Base-by-base conservation (phyloP, 2,329 filamentous ascomycete species). In the Arachnomyces sp. region DNA sequence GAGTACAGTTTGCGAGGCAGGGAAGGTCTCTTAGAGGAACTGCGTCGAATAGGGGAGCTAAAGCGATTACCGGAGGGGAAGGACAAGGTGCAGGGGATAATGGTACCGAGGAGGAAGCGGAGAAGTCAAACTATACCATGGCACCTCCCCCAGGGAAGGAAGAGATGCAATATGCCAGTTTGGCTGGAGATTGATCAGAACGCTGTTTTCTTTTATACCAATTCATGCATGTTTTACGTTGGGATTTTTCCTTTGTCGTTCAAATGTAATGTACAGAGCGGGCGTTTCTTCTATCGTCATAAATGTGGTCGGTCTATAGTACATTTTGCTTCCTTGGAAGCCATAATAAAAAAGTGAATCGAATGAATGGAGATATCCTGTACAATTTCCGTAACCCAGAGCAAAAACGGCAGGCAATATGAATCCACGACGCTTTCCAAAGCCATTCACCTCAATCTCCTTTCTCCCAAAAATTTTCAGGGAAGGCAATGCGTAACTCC, bases 151-250 rank as follows among this genome's bases (percentile, higher is more conserved):
- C 89, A 0, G 88, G 89, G 11, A 74, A 76, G 9, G 80, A 77
- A 7, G 84, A 92, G 47, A 77, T 86, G 3, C 78, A 86, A 44
- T 95, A 95, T 63, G 85, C 87, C 38, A 93, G 87, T 66, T 66
- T 95, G 60, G 75, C 84, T 36, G 89, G 89, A 3, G 84, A 92
- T 55, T 92, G 68, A 77, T 30, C 11, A 38, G 36, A 15, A n/a
- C n/a, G n/a, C n/a, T n/a, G n/a, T 31, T 34, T 46, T 25, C 43
- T 25, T 17, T 39, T 42, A 18, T 36, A 9, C 21, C 9, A 25
- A n/a, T n/a, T 9, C 5, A 25, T 25, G 21, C 21, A 25, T 40
- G 33, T 30, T 37, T 21, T 38, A 39, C 41, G 29, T 47, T 44
- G 35, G 12, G 39, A 36, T 47, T 45, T 42, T n/a, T n/a, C n/a